Evolutionary conservation across 192 early-diverging fungal genomes (phyloP).

Genomic region (Podochytrium sp.): DNA sequence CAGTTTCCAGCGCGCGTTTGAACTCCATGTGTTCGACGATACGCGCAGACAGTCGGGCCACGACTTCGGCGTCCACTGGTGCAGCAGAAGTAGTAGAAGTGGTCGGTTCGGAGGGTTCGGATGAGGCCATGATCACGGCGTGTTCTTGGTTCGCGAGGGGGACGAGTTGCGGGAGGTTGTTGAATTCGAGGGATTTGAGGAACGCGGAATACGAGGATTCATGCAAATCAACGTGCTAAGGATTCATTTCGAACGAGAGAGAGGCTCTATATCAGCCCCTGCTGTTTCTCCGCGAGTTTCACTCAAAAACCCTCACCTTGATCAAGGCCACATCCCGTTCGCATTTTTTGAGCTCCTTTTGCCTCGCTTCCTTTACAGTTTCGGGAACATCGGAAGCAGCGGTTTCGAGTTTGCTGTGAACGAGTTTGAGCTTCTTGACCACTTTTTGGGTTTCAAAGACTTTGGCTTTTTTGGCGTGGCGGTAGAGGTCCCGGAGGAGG

Average conservation of each 20-base stretch:
- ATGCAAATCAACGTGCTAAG: neutral
- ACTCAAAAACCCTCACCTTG: slow-evolving; percentile 29
- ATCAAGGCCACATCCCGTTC: slow-evolving; percentile 32
- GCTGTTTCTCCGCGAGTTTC: neutral
- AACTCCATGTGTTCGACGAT: neutral
- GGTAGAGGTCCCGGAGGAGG: slow-evolving; percentile 28
- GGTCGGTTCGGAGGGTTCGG: neutral
- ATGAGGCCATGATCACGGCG: neutral
- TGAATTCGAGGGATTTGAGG: neutral
- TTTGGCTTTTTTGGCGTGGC: slow-evolving; percentile 36
- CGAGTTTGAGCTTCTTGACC: slow-evolving; percentile 39
- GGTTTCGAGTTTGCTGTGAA: slow-evolving; percentile 28
- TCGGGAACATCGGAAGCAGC: slow-evolving; percentile 19
- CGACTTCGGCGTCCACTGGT: neutral
- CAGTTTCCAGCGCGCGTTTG: neutral
- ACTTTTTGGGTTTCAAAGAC: slow-evolving; percentile 29
- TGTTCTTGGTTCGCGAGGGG: neutral
- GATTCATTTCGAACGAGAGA: neutral
- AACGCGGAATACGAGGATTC: neutral
- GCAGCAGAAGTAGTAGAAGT: neutral
- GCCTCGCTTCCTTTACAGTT: slow-evolving; percentile 6
- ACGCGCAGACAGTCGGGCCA: neutral
- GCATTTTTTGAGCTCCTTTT: slow-evolving; percentile 32
- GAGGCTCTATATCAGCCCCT: neutral
- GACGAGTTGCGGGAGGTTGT: neutral